Percentiles rank a stretch among this genome's conserved stretches.
Conservation (phyloP, 805 yeast species). For the Torulaspora maleeae region DNA sequence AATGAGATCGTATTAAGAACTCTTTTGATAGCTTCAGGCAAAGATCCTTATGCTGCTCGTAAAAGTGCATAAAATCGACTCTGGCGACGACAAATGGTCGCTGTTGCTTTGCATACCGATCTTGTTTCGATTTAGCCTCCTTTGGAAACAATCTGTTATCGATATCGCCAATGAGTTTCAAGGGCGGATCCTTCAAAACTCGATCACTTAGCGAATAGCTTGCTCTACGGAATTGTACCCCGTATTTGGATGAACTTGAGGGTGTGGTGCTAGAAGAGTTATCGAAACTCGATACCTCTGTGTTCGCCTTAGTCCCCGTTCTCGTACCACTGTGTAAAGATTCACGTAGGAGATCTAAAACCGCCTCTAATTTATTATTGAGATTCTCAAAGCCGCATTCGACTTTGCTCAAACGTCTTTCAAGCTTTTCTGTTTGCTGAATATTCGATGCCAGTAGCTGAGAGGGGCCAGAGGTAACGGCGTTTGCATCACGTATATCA, state of each 20-base stretch:
- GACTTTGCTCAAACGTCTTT: constrained; percentile 24
- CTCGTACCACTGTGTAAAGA: constrained; percentile 7
- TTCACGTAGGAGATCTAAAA: constrained; percentile 21
- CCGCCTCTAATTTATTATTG: constrained; percentile 22
- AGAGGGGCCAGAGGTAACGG: not conserved
- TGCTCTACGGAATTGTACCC: not conserved
- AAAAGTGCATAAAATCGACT: constrained; percentile 45
- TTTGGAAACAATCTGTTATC: constrained; percentile 40
- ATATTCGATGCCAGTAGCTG: not conserved
- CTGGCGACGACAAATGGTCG: constrained; percentile 38
- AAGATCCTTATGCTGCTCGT: constrained; percentile 39
- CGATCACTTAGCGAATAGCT: constrained; percentile 6
- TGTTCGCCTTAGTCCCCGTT: not conserved
- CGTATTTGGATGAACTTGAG: not conserved
- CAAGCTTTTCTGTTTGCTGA: constrained; percentile 10
- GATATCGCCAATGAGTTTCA: constrained; percentile 36
- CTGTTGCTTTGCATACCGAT: constrained; percentile 30
- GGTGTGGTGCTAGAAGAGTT: not conserved
- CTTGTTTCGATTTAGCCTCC: constrained; percentile 27
- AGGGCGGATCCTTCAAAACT: constrained; percentile 37
- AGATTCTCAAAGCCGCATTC: constrained; percentile 25
- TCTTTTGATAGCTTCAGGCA: constrained; percentile 45
- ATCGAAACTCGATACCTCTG: not conserved
- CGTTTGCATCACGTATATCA: not conserved
- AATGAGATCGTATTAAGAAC: constrained; percentile 50